Evolutionary conservation across 2,329 filamentous ascomycete species (phyloP).

Genomic region (Clonostachys sp.): DNA sequence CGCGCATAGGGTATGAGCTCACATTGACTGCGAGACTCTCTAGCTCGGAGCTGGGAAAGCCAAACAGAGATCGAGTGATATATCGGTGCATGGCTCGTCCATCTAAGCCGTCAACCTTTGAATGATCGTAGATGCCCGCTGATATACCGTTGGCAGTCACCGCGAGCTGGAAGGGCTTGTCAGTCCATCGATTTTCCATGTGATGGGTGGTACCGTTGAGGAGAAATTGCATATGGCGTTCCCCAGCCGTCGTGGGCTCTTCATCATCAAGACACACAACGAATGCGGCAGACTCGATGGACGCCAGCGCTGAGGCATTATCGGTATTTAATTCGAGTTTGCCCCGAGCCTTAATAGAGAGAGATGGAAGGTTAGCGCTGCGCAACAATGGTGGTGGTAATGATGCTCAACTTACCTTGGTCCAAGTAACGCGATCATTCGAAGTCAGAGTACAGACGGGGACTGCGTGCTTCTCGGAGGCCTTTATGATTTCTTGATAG

Average conservation of each 20-base stretch:
- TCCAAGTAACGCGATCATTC: too few relatives aligned
- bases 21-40: neutral
- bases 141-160: conserved; percentile 4
- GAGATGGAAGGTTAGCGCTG: too few relatives aligned
- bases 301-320: too few relatives aligned
- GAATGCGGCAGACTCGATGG: conserved; percentile 5
- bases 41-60: neutral
- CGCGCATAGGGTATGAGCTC: neutral
- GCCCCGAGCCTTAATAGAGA: too few relatives aligned
- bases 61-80: neutral
- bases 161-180: conserved; percentile 5
- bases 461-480: too few relatives aligned
- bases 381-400: too few relatives aligned
- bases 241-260: conserved; percentile 1
- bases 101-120: conserved; percentile 3
- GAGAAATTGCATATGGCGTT: neutral
- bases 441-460: too few relatives aligned
- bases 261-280: conserved; percentile 4
- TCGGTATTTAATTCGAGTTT: too few relatives aligned
- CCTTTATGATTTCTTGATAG: too few relatives aligned
- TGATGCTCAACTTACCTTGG: too few relatives aligned
- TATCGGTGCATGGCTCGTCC: neutral
- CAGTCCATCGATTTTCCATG: conserved; percentile 4
- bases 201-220: neutral
- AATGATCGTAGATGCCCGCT: conserved; percentile 4